Evolutionary conservation across 2,329 filamentous ascomycete species (phyloP).

Genomic region (Setomelanomma holmii): DNA sequence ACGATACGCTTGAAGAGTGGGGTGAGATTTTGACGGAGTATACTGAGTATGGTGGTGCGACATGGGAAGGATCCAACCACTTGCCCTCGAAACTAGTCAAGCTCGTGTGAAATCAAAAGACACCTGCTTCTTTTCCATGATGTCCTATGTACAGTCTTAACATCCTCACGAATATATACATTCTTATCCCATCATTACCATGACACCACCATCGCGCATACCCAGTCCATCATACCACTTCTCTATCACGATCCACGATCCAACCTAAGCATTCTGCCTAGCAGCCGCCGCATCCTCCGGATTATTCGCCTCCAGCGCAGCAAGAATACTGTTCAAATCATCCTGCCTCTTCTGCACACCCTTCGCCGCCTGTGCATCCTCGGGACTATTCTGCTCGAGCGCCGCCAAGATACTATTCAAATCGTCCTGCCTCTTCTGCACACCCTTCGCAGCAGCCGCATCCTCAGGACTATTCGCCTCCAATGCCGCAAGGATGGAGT

Average conservation of each 20-base stretch:
- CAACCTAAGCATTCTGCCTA: conserved; percentile 1
- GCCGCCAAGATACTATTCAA: conserved; percentile 27
- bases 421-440: background rate
- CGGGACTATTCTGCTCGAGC: conserved; percentile 28
- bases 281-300: conserved; percentile 32
- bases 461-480: conserved; percentile 30
- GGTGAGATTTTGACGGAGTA: too few species aligned
- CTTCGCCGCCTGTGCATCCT: conserved; percentile 27
- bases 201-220: background rate
- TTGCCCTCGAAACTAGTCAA: too few species aligned
- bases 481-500: conserved; percentile 27
- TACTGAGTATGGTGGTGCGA: too few species aligned
- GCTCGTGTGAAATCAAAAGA: background rate
- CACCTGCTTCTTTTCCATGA: background rate
- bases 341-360: conserved; percentile 14
- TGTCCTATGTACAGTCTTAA: background rate
- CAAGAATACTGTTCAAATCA: conserved; percentile 27
- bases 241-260: background rate
- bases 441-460: conserved; percentile 25
- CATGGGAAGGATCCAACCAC: too few species aligned
- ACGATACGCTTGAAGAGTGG: too few species aligned
- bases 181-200: background rate
- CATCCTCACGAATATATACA: background rate
- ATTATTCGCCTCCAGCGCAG: conserved; percentile 26
- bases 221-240: background rate